Evolutionary conservation across 768 basidiomycete genomes (phyloP), one percentile per base, ranked within the genome.

Genomic region (Clavulina sp.): DNA sequence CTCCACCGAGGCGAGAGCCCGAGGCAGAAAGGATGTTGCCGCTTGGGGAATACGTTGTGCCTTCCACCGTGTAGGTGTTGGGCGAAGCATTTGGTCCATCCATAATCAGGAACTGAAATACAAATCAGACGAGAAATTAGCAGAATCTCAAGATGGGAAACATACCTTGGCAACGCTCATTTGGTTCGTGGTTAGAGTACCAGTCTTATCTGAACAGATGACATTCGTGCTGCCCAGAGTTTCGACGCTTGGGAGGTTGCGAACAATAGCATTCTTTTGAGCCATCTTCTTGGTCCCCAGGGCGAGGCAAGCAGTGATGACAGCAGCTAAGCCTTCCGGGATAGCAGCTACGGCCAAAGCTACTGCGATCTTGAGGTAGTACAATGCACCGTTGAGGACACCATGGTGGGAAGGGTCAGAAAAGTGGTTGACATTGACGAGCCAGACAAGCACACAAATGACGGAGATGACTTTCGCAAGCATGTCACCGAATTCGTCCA

Each of bases 211-310:
- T 2, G 89, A 92, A 65, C 93, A 99, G 58, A 99, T 97, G 47
- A 99, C 89, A 62, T 95, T 96, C 40, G 92, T 95, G 69, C 91
- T 92, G 0, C 93, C 93, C 4, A 99, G 72, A 34, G 93, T 97
- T 68, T 99, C 93, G 30, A 99, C 95, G 56, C 84, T 88, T 5
- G 93, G 95, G 56, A 99, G 69, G 65, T 93, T 92, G 59, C 92
- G 71, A 50, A 99, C 93, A 60, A 99, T 99, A 1, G 93, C 93
- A 56, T 96, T 95, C 68, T 92, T 85, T 71, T 95, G 85, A 0
- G 93, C 92, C 93, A 99, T 99, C 67, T 95, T 96, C 70, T 95
- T 91, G 18, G 93, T 96, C 19, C 93, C 95, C 13, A 99, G 73
- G 6, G 95, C 92, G 34, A 99, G 67, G 65, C 92, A 96, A 6